Evolutionary conservation across 192 early-diverging fungal genomes (phyloP).

Genomic region (Rhizophagus prolifer): DNA sequence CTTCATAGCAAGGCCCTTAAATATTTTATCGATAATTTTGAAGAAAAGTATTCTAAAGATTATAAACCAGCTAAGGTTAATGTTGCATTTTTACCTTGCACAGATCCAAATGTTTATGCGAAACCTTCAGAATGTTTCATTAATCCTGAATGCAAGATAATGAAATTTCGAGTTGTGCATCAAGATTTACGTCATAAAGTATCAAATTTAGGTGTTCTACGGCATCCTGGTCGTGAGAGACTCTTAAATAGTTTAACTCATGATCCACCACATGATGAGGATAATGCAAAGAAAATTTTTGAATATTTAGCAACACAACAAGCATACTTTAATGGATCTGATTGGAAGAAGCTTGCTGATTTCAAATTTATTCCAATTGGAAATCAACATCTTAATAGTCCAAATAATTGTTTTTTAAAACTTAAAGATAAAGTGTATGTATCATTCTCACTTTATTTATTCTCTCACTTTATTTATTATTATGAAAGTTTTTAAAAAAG

Average conservation of each 20-base stretch:
- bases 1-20: conserved; percentile 56
- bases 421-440: neutral
- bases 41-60: conserved; percentile 48
- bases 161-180: conserved; percentile 69
- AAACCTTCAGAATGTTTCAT: conserved; percentile 65
- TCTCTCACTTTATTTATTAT: too few relatives aligned
- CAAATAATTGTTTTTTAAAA: too few relatives aligned
- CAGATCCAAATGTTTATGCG: conserved; percentile 35
- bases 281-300: conserved; percentile 58
- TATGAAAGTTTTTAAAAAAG: too few relatives aligned
- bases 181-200: conserved; percentile 48
- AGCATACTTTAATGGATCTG: conserved; percentile 48
- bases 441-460: too few relatives aligned
- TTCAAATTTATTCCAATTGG: conserved; percentile 65
- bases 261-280: conserved; percentile 31
- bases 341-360: conserved; percentile 53
- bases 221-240: conserved; percentile 49
- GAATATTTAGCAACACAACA: conserved; percentile 65
- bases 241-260: conserved; percentile 42
- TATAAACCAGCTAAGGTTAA: conserved; percentile 50
- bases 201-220: conserved; percentile 63
- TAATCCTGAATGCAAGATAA: conserved; percentile 55
- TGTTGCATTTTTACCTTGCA: conserved; percentile 63
- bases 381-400: neutral
- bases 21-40: conserved; percentile 74